Percentiles rank a stretch among this genome's conserved stretches.
Evolutionary conservation across 257 asterid species (phyloP).

Genomic region (Primulina eburnea): DNA sequence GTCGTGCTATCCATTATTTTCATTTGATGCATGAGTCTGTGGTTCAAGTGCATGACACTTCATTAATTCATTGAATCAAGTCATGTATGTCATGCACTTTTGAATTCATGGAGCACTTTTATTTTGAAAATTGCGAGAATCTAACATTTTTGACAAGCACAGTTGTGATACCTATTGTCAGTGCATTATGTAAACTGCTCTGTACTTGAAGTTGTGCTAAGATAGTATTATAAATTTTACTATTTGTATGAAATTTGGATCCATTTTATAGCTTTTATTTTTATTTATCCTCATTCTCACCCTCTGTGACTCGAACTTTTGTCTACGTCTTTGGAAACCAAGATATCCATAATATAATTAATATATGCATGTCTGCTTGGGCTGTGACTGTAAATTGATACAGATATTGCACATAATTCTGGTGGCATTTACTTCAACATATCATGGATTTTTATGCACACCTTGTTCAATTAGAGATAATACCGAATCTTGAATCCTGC

Average conservation of each 20-base stretch:
- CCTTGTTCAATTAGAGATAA: conserved; percentile 17
- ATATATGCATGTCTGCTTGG: not conserved
- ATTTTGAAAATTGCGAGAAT: conserved; percentile 8
- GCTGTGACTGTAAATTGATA: conserved; percentile 10
- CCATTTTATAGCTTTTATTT: not conserved
- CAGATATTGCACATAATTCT: conserved; percentile 8
- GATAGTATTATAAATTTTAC: not conserved
- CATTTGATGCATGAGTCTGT: conserved; percentile 17
- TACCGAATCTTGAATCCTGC: conserved; percentile 13
- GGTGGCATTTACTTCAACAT: not conserved
- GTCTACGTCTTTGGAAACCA: not conserved
- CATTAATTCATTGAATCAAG: conserved; percentile 4
- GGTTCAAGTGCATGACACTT: conserved; percentile 18
- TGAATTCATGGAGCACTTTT: conserved; percentile 10
- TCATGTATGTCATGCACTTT: conserved; percentile 4
- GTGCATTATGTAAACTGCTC: conserved; percentile 13
- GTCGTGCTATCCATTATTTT: conserved; percentile 39
- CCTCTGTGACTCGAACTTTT: not conserved
- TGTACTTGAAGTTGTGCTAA: not conserved
- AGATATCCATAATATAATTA: not conserved
- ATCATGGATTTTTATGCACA: not conserved
- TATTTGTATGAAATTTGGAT: not conserved
- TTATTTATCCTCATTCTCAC: not conserved
- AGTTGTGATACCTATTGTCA: not conserved
- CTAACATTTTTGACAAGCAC: not conserved